Evolutionary conservation across 2,329 filamentous ascomycete species (phyloP), one percentile per base, ranked within the genome.

Genomic region (Colletotrichum simmondsii): DNA sequence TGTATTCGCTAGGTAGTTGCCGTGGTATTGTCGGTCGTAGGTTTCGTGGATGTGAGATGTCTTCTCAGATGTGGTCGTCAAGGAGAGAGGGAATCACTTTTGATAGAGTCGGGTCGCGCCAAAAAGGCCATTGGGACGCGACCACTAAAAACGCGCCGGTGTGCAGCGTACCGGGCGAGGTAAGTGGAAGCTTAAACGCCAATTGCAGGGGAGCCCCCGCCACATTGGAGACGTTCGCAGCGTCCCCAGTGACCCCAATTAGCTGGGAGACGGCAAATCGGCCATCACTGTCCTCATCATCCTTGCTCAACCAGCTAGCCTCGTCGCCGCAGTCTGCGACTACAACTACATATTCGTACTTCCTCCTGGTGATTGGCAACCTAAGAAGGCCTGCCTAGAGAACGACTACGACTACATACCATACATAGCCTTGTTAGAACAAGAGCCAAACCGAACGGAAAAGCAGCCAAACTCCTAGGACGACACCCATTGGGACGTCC

Each of bases 51-150:
- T 37, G 49, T 70, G 46, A 61, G 54, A 32, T 70, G 35, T 57
- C 49, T 65, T 32, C 30, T 24, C 7, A 32, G 26, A 42, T 22
- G 71, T 65, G 16, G 71, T 72, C 66, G 71, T 71, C 68, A 4
- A 57, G 66, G 56, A 37, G 66, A 57, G 46, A 61, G 46, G 68
- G 42, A 28, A 22, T 65, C 71, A 57, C 67, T 65, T 65, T 58
- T 22, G 66, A 73, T 61, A 71, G 26, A 64, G 42, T 42, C 14
- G 37, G 70, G 56, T 49, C 71, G 71, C 71, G 71, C 71, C 61
- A 57, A 65, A 71, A 68, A 65, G 58, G 71, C 72, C 70, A 74
- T 66, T 76, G 73, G 72, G 75, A 75, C 74, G 76, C 75, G 76
- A 73, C 71, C 71, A 72, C 71, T 73, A 58, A 68, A 58, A 73